Evolutionary conservation across 352 stramenopile genomes (phyloP), one percentile per base, ranked within the genome.

Genomic region (Phytophthora fragariae): DNA sequence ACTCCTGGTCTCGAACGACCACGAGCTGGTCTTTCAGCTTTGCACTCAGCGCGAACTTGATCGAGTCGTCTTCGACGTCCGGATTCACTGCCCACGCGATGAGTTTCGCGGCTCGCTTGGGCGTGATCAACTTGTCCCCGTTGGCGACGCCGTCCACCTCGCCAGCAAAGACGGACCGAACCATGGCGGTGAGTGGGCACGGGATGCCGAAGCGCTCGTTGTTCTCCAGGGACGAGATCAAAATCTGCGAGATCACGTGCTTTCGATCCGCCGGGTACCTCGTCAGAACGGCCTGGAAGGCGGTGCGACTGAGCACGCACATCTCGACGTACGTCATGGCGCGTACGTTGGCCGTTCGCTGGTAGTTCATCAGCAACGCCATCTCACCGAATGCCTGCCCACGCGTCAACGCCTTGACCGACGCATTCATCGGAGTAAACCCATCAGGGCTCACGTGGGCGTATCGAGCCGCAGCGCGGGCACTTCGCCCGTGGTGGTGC

Each of bases 321-420:
- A 88, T 85, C 52, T 86, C 78, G 14, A 85, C 75, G 27, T 83
- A 83, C 29, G 79, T 83, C 39, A 81, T 71, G 0, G 79, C 79
- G 1, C 80, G 75, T 0, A 83, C 77, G 31, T 83, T 86, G 37
- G 72, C 73, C 11, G 76, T 86, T 27, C 77, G 76, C 19, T 78
- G 53, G 54, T 82, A 85, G 55, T 88, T 79, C 57, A 88, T 81
- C 2, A 91, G 49, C 50, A 91, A 71, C 5, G 72, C 75, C 53
- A 89, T 83, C 53, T 88, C 81, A 14, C 81, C 84, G 46, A 90
- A 86, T 14, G 77, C 80, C 19, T 86, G 69, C 2, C 81, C 81
- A 3, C 66, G 66, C 5, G 65, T 72, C 11, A 80, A 29, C 4
- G 60, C 70, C 29, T 75, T 75, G 4, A 65, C 46, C 1, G 47